Evolutionary conservation across 768 basidiomycete genomes (phyloP).

Genomic region (Tulasnella sp.): DNA sequence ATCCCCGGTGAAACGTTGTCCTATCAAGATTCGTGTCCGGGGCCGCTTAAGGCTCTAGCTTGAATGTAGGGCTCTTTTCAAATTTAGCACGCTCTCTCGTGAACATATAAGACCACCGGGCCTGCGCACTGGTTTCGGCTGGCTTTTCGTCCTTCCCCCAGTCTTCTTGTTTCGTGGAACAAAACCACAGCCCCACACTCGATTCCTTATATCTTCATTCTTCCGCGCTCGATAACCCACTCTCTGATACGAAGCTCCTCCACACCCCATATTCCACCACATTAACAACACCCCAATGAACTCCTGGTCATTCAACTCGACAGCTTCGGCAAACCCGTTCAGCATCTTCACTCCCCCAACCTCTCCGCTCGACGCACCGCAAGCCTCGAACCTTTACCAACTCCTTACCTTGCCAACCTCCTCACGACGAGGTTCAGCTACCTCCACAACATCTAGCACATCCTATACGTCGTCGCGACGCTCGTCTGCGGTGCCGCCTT

Average conservation of each 20-base stretch:
- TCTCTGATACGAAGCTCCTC: background rate
- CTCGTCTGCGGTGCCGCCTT: background rate
- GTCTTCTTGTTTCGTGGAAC: background rate
- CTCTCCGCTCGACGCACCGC: background rate
- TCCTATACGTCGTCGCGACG: background rate
- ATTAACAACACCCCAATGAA: background rate
- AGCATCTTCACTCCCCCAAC: background rate
- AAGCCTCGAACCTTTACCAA: background rate
- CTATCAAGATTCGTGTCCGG: background rate
- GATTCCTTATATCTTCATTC: background rate
- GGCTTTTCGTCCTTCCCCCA: background rate
- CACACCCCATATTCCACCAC: background rate
- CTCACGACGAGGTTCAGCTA: background rate
- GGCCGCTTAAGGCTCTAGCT: background rate
- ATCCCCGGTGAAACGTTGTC: background rate
- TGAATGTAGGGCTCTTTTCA: background rate
- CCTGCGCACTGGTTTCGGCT: background rate
- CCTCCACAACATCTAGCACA: background rate
- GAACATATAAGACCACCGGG: background rate
- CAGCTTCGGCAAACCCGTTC: background rate
- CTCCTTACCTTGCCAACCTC: background rate
- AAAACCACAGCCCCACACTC: no score
- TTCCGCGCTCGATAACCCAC: background rate
- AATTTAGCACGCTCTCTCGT: background rate
- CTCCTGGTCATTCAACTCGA: constrained; percentile 14